Evolutionary conservation across 345 rosid species (phyloP).

Genomic region (Lepidium africanum): DNA sequence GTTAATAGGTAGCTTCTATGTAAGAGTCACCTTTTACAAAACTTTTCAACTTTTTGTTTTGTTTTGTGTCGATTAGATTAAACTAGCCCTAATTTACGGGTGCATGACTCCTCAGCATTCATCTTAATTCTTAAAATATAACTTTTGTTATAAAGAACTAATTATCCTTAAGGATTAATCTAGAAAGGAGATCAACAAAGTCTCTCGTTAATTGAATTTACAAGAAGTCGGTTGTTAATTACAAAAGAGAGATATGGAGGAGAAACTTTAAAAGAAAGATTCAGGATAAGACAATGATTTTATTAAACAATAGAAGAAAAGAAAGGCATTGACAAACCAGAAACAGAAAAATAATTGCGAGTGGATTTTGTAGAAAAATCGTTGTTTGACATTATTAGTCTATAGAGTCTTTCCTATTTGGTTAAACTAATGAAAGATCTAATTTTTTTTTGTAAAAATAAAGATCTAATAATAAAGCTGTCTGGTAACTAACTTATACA

Average conservation of each 20-base stretch:
- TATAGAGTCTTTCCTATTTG: too few relatives aligned
- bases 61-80: background rate
- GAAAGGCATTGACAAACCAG: background rate
- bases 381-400: background rate
- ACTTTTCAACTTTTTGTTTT: background rate
- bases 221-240: conserved; percentile 6
- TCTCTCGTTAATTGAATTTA: background rate
- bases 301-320: background rate
- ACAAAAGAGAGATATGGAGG: background rate
- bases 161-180: background rate
- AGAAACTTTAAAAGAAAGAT: background rate
- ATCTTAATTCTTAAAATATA: background rate
- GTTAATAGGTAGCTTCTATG: too few relatives aligned
- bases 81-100: conserved; percentile 16
- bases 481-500: too few relatives aligned
- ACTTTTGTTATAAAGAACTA: background rate
- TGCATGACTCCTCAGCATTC: background rate
- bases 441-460: too few relatives aligned
- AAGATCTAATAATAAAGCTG: too few relatives aligned
- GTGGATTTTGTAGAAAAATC: background rate
- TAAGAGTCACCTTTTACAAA: background rate
- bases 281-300: background rate
- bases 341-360: too few relatives aligned
- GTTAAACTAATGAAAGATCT: too few relatives aligned
- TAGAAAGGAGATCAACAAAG: background rate